Base-by-base conservation (phyloP, 805 yeast genomes). In the Kodamaea kakaduensis region DNA sequence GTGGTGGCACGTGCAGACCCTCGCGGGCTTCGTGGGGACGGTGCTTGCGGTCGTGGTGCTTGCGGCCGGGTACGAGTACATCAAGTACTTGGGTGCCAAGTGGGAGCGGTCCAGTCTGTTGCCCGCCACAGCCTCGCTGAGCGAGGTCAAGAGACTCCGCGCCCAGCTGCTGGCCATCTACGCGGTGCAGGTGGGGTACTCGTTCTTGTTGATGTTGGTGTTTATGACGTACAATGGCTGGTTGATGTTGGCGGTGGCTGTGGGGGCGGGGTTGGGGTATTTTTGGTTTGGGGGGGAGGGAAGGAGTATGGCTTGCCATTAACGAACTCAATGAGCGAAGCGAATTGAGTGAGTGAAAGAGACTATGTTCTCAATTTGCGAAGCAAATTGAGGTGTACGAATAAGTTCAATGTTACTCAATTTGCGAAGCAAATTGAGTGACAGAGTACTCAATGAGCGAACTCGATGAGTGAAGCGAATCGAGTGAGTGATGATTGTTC, bases 141-240 rank as follows among this genome's bases (percentile, higher is more conserved):
- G 21, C 21, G 17, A 36, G 13, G 25, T 51, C 12, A 37, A 46
- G 10, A 33, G 31, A 2, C 49, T 41, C 44, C 52, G 44, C 40
- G 27, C 64, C 29, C 58, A 56, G 33, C 62, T 59, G 43, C 60
- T 79, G 6, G 41, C 68, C 10, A 45, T 71, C 23, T 83, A 83
- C 51, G 88, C 81, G 1, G 41, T 74, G 7, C 84, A 80, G 49
- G 84, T 82, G 4, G 78, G 79, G 1, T 81, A 77, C 49, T 78
- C 87, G 3, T 81, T 82, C 49, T 61, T 78, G 64, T 60, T 79
- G 48, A 84, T 85, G 95, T 71, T 84, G 46, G 75, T 86, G 0
- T 85, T 84, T 47, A 85, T 85, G 95, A 83, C 90, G 5, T 85
- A 82, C 56, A 84, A 84, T 52, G 85, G 90, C 9, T 85, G 89